Conservation (phyloP, 2,329 filamentous ascomycete genomes). For the Pseudocercospora vitis region DNA sequence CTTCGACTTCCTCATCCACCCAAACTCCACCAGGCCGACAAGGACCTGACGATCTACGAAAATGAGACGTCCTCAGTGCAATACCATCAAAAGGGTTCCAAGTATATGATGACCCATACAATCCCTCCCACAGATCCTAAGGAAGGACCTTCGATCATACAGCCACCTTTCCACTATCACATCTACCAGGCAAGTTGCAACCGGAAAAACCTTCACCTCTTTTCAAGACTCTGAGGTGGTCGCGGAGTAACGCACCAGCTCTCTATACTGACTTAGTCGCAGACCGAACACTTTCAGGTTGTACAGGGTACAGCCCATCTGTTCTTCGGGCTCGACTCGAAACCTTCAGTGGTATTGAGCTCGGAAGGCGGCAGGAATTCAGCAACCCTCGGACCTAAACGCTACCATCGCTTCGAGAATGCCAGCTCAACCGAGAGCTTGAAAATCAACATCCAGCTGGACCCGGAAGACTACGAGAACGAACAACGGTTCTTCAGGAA, state of each 20-base stretch:
- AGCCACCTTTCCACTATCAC: slow-evolving; percentile 29
- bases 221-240: background rate
- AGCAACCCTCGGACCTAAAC: slow-evolving; percentile 19
- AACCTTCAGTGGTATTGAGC: slow-evolving; percentile 15
- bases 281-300: slow-evolving; percentile 26
- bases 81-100: slow-evolving; percentile 24
- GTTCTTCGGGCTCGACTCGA: slow-evolving; percentile 23
- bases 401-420: slow-evolving; percentile 29
- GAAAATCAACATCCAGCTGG: slow-evolving; percentile 26
- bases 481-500: slow-evolving; percentile 27
- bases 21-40: slow-evolving; percentile 22
- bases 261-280: background rate
- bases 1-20: slow-evolving; percentile 24
- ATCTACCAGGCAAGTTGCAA: slow-evolving; percentile 21
- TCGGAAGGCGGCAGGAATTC: slow-evolving; percentile 17
- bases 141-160: slow-evolving; percentile 25
- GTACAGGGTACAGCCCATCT: slow-evolving; percentile 22
- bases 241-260: background rate
- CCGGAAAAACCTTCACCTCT: background rate
- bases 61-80: slow-evolving; percentile 27
- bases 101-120: slow-evolving; percentile 29
- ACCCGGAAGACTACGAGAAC: slow-evolving; percentile 29
- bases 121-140: slow-evolving; percentile 23
- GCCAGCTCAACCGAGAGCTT: slow-evolving; percentile 19
- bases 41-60: slow-evolving; percentile 24